Evolutionary conservation across 805 yeast species (phyloP).

Genomic region (Wickerhamiella galacta): DNA sequence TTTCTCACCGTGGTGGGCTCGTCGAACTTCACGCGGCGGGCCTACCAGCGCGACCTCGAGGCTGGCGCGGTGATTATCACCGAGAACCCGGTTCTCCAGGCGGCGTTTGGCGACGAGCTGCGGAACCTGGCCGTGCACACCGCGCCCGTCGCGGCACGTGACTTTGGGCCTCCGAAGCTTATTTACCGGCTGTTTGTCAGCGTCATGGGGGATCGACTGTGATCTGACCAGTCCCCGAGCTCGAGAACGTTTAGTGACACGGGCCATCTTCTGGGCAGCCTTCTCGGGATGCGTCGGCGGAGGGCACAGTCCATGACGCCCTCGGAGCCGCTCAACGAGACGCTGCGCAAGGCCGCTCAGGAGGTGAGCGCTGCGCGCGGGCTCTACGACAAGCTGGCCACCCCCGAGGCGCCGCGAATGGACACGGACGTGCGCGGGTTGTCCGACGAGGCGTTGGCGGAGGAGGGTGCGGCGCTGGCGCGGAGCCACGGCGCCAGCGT

Average conservation of each 20-base stretch:
- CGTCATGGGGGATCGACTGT: slow-evolving; percentile 19
- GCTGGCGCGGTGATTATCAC: slow-evolving; percentile 72
- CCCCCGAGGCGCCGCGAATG: not conserved
- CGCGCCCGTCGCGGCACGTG: slow-evolving; percentile 35
- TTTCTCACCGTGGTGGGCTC: slow-evolving; percentile 75
- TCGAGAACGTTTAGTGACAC: no score
- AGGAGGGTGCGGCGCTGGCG: slow-evolving; percentile 1
- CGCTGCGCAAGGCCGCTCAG: slow-evolving; percentile 1
- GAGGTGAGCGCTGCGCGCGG: slow-evolving; percentile 3
- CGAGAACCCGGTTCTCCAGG: slow-evolving; percentile 40
- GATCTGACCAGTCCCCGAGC: no score
- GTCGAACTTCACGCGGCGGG: slow-evolving; percentile 81
- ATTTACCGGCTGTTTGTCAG: slow-evolving; percentile 21
- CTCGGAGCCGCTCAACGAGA: slow-evolving; percentile 4
- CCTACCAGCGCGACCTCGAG: slow-evolving; percentile 77
- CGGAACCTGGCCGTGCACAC: slow-evolving; percentile 41
- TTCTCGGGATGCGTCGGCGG: not conserved
- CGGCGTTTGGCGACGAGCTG: slow-evolving; percentile 44
- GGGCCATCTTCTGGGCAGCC: not conserved
- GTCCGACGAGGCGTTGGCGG: slow-evolving; percentile 2
- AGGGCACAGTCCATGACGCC: not conserved
- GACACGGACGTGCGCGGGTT: not conserved
- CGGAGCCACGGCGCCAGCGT: slow-evolving; percentile 1
- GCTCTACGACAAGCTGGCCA: not conserved
- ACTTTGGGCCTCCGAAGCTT: slow-evolving; percentile 52